These are phyloP conservation scores for Cercospora canescens DNA, from an alignment of 2,329 filamentous ascomycete genomes.

Conservation along the genomic window DNA sequence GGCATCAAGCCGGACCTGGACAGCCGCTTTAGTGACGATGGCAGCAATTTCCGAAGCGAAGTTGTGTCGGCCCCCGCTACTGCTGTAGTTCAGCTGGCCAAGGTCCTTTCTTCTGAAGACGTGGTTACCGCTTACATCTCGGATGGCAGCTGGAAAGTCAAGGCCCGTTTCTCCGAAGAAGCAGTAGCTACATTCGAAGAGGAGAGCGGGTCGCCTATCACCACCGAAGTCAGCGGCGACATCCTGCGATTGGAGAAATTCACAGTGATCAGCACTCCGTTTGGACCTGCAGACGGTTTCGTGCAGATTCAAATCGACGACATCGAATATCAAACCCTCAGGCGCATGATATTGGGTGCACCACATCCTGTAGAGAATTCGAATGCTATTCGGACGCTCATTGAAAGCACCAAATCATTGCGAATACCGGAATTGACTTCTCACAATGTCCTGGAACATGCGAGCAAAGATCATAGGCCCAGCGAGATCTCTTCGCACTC, in stretches of 20 bases:
- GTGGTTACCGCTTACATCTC: conserved; percentile 24
- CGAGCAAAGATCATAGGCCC: neutral
- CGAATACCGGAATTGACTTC: conserved; percentile 10
- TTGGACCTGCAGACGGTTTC: conserved; percentile 27
- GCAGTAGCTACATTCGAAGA: conserved; percentile 26
- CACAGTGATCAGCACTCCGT: conserved; percentile 31
- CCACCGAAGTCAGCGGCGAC: conserved; percentile 28
- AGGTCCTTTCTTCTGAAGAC: conserved; percentile 21
- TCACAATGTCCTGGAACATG: conserved; percentile 1
- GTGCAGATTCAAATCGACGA: conserved; percentile 31
- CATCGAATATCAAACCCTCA: conserved; percentile 30
- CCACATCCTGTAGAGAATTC: conserved; percentile 24
- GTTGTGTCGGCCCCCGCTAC: conserved; percentile 10
- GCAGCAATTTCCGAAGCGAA: conserved; percentile 34
- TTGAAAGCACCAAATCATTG: conserved; percentile 26
- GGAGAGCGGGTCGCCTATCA: conserved; percentile 25
- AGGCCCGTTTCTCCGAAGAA: conserved; percentile 27
- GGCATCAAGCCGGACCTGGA: conserved; percentile 30
- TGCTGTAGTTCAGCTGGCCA: conserved; percentile 20
- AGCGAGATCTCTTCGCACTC: neutral
- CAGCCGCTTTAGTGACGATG: conserved; percentile 31
- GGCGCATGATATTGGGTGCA: conserved; percentile 26
- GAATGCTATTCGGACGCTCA: conserved; percentile 16
- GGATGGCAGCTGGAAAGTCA: conserved; percentile 30
- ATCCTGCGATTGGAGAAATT: conserved; percentile 26